Base-by-base conservation (phyloP, 495 filamentous ascomycete genomes). In the Podospora conica region DNA sequence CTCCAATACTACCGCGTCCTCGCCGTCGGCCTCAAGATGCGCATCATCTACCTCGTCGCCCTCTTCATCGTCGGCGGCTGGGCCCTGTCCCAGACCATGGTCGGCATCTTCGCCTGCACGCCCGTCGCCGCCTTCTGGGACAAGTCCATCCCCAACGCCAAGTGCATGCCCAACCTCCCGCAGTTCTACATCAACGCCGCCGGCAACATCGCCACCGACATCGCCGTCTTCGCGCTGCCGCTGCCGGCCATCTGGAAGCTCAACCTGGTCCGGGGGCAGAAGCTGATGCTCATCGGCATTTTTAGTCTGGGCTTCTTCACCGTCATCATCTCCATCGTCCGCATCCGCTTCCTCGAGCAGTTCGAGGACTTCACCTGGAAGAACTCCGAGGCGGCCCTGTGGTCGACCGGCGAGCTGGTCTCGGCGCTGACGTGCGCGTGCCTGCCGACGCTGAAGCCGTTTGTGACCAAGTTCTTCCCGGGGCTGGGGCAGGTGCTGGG, bases 351-450 rank as follows among this genome's bases (percentile, higher is more conserved):
- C 78, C 68, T 78, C 72, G n/a, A 83, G 69, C 55, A 65, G 18
- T 66, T 65, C 48, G 70, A 65, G 2, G 81, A 83, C 58, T 75
- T 78, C 69, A 79, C 81, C 18, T 81, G 80, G 70, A 77, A 84
- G 63, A 83, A 81, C 66, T 77, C 82, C 61, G 78, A 73, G 21
- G 76, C 83, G 1, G 80, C 82, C 3, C 76, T 79, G 57, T 86
- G 84, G 84, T 83, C 83, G 11, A 73, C 76, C 15, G 74, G 80
- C 58, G 83, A 86, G 74, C 78, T 81, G 57, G 81, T 78, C 66
- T 79, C 79, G 1, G 85, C 79, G 54, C 80, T 85, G 33, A 82
- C 84, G 65, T 84, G 80, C 69, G 78, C 81, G 67, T 82, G 75
- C 61, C 77, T 85, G 53, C 79, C 83, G 28, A 80, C 78, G 58